Base-by-base conservation (phyloP, 1,139 yeast species). In the Hyphopichia fennica region DNA sequence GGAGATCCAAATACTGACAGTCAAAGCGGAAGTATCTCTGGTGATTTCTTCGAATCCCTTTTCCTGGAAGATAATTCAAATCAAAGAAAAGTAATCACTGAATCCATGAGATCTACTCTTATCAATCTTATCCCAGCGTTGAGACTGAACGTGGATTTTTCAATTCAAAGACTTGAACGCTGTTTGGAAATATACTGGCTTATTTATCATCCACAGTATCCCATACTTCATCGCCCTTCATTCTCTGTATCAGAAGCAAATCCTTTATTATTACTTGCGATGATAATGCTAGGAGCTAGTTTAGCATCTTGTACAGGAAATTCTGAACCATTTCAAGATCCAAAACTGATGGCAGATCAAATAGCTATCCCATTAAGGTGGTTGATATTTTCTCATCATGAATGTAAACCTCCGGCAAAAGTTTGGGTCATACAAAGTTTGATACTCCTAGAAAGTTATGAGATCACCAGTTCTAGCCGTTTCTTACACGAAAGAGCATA, bases 401-500 rank as follows among this genome's bases (percentile, higher is more conserved):
- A 80, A 44, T 79, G 81, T 50, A 72, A 68, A 41, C 62, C 72
- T 3, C 81, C 82, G 1, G 81, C 84, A 1, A 70, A 73, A 44
- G 68, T 81, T 2, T 84, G 87, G 82, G 77, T 84, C 5, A 67
- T 84, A 34, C 91, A 84, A 55, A 71, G 84, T 40, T 63, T 84
- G 37, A 57, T 82, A 38, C 53, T 84, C 35, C 59, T 84, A 19
- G 90, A 84, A 54, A 70, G 77, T 44, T 82, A 74, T 56, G 95
- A 86, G 54, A 75, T 81, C 45, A 53, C 58, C 6, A 51, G 54
- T 32, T 58, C 81, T 32, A 63, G 70, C 47, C 62, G 86, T 41
- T 59, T 60, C 18, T 58, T 83, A 41, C 91, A 85, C 55, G 91
- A 85, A 53, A 61, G 95, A 37, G 85, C 87, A 0, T 84, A 79